These are phyloP conservation scores for Coemansia sp. DNA, from an alignment of 192 early-diverging fungal species.

Conservation along the genomic window DNA sequence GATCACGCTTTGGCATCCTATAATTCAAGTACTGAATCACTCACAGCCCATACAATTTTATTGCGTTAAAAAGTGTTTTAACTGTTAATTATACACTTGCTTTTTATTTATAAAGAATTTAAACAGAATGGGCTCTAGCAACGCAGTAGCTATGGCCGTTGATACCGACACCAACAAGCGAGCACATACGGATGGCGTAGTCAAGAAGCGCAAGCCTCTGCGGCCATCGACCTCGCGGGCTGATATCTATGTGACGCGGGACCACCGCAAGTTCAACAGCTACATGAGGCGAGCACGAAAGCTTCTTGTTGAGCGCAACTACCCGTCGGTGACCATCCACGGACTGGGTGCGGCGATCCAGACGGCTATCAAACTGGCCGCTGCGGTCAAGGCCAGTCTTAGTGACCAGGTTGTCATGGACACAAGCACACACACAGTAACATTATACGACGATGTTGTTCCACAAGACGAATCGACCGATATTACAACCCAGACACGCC, in stretches of 20 bases:
- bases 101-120: no score
- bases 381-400: conserved; percentile 60
- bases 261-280: conserved; percentile 59
- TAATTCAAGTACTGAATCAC: not conserved
- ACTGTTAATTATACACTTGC: not conserved
- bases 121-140: not conserved
- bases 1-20: not conserved
- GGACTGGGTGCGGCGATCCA: conserved; percentile 77
- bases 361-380: conserved; percentile 65
- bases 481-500: conserved; percentile 57
- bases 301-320: conserved; percentile 63
- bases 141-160: not conserved
- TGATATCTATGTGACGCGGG: conserved; percentile 79
- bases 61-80: not conserved
- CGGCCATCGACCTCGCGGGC: conserved; percentile 63
- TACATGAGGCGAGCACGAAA: conserved; percentile 65
- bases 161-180: not conserved
- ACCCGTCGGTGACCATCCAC: conserved; percentile 67
- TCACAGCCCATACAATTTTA: not conserved
- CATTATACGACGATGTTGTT: conserved; percentile 76
- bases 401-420: conserved; percentile 62
- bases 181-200: not conserved
- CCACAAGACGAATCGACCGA: conserved; percentile 63
- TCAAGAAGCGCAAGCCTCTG: conserved; percentile 59
- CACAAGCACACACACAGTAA: conserved; percentile 66